Conservation (phyloP, 1,139 yeast species). For the Pichia inconspicua region DNA sequence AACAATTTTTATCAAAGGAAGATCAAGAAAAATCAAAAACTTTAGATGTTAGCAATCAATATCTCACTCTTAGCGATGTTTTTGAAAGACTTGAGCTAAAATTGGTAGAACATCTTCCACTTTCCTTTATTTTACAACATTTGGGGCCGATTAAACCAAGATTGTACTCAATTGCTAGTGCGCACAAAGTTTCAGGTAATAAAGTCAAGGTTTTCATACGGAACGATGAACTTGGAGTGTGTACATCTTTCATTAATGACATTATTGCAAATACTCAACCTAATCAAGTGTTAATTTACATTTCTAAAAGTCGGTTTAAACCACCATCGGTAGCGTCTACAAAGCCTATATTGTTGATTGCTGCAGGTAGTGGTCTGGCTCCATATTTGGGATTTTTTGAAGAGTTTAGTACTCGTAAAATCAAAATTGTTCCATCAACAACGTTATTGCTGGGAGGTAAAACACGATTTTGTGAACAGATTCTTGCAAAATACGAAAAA, state of each 20-base stretch:
- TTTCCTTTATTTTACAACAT: slow-evolving; percentile 74
- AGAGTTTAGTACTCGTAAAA: slow-evolving; percentile 32
- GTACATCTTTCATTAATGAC: slow-evolving; percentile 74
- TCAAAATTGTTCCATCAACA: neutral
- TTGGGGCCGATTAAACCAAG: slow-evolving; percentile 82
- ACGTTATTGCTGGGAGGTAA: neutral
- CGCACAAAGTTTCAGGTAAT: neutral
- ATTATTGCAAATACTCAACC: slow-evolving; percentile 53
- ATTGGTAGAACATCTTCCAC: slow-evolving; percentile 40
- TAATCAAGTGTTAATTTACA: slow-evolving; percentile 65
- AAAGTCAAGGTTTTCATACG: neutral
- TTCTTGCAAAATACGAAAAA: neutral
- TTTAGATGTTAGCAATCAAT: neutral
- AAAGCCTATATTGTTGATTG: slow-evolving; percentile 81
- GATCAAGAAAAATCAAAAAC: neutral
- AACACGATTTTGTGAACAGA: neutral
- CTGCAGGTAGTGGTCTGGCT: slow-evolving; percentile 98
- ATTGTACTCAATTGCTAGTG: slow-evolving; percentile 76
- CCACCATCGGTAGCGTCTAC: slow-evolving; percentile 64
- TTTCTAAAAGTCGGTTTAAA: slow-evolving; percentile 87
- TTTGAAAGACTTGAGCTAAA: neutral
- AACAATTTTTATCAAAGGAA: neutral
- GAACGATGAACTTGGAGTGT: slow-evolving; percentile 52
- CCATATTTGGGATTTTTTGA: slow-evolving; percentile 90
- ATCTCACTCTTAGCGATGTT: slow-evolving; percentile 62